These are phyloP conservation scores for Globisporangium abappressorium DNA, from an alignment of 352 stramenopile genomes.

Conservation along the genomic window DNA sequence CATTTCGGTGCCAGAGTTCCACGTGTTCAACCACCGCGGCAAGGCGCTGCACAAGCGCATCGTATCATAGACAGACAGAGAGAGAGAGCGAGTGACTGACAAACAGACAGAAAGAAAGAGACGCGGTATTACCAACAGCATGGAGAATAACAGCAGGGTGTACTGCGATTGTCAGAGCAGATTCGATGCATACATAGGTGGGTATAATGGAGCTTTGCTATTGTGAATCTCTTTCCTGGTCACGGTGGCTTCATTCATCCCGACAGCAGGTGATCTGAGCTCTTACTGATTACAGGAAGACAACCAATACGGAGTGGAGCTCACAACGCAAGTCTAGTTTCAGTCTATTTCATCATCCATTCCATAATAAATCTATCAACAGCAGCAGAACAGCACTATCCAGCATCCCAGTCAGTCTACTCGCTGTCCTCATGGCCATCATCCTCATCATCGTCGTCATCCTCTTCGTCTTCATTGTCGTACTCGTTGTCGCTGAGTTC, in stretches of 20 bases:
- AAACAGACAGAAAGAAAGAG: not conserved
- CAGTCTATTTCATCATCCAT: constrained; percentile 13
- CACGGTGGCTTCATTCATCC: no score
- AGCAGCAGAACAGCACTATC: not conserved
- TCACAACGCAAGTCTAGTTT: constrained; percentile 6
- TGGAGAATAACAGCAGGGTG: not conserved
- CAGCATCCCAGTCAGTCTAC: not conserved
- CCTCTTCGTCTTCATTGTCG: constrained; percentile 45
- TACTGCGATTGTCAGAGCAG: not conserved
- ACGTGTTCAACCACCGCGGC: constrained; percentile 81
- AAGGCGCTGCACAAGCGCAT: constrained; percentile 73
- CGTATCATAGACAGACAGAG: constrained; percentile 19
- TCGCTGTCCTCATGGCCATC: constrained; percentile 35
- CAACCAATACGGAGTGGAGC: not conserved
- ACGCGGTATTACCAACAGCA: not conserved
- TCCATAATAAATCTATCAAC: constrained; percentile 22
- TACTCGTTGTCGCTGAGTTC: constrained; percentile 68
- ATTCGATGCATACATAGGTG: not conserved
- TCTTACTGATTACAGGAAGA: not conserved
- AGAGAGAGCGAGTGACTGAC: not conserved
- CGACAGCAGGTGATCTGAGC: no score
- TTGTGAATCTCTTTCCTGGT: no score
- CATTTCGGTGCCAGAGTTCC: constrained; percentile 70
- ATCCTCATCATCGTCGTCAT: constrained; percentile 34
- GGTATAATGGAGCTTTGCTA: not conserved